A percentile compares a stretch with the other conserved stretches of the same genome.
phyloP scores from a whole-genome alignment of 495 filamentous ascomycete species.

The Tuber magnatum region DNA sequence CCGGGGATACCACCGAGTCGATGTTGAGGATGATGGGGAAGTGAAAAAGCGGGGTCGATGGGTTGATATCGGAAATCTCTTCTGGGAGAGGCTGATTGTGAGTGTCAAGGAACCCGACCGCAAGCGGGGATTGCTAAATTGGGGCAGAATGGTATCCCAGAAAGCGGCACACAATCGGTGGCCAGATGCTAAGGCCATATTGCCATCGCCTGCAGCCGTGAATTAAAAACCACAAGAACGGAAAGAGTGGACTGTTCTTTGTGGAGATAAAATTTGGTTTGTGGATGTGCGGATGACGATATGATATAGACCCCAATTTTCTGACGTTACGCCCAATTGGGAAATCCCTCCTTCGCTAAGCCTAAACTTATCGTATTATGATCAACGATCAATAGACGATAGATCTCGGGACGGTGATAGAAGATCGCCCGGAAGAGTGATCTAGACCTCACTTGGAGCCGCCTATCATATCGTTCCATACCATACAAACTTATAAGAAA shows the following conservation, averaged over 20 bases:
- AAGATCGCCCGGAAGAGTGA: neutral
- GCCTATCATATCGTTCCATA: neutral
- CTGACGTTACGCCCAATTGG: conserved; percentile 11
- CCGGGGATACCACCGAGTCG: conserved; percentile 28
- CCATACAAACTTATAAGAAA: neutral
- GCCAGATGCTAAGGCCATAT: conserved; percentile 35
- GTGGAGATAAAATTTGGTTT: conserved; percentile 1
- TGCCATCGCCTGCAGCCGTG: conserved; percentile 12
- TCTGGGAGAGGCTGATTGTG: conserved; percentile 23
- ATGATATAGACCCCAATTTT: conserved; percentile 18
- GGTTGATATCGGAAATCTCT: conserved; percentile 18
- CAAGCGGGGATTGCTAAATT: conserved; percentile 26
- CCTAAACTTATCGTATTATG: neutral
- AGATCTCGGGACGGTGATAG: neutral
- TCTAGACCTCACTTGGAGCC: neutral
- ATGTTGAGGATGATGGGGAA: conserved; percentile 20
- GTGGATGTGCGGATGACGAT: conserved; percentile 32
- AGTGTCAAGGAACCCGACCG: conserved; percentile 20
- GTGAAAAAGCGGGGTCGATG: conserved; percentile 24
- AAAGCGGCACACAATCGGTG: conserved; percentile 38
- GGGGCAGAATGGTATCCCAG: conserved; percentile 33
- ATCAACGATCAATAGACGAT: neutral
- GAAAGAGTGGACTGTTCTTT: neutral
- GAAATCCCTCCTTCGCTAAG: neutral
- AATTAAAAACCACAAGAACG: neutral